A percentile compares a stretch with the other conserved stretches of the same genome.
These are phyloP conservation scores for Penicillium sp. DNA, from an alignment of 2,329 filamentous ascomycete genomes.

Conservation along the genomic window DNA sequence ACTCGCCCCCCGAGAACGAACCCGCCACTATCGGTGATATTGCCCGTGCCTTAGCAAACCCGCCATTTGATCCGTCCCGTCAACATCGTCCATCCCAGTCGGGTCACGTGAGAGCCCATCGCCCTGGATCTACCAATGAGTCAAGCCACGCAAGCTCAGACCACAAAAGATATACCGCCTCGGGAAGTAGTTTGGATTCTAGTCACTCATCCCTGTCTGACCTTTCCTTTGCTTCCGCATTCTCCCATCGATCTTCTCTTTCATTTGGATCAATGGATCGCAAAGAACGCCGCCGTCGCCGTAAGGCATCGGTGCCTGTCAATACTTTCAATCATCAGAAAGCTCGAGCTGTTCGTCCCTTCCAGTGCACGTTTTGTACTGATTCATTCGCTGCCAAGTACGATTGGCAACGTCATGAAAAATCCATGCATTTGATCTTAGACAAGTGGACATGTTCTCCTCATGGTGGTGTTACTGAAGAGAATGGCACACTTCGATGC, in stretches of 20 bases:
- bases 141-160: conserved; percentile 54
- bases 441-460: conserved; percentile 64
- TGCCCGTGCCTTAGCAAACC: conserved; percentile 57
- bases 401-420: conserved; percentile 61
- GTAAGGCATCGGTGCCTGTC: conserved; percentile 47
- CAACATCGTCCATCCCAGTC: conserved; percentile 29
- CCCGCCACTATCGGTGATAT: conserved; percentile 65
- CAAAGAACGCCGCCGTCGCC: conserved; percentile 59
- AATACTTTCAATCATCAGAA: conserved; percentile 44
- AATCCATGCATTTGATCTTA: conserved; percentile 56
- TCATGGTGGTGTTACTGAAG: conserved; percentile 53
- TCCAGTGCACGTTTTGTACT: conserved; percentile 60
- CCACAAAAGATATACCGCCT: conserved; percentile 52
- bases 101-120: conserved; percentile 37
- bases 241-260: conserved; percentile 56
- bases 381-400: conserved; percentile 59
- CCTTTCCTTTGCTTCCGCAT: conserved; percentile 56
- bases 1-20: conserved; percentile 69
- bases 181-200: conserved; percentile 56
- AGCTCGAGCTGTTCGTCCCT: conserved; percentile 47
- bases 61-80: conserved; percentile 36
- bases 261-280: conserved; percentile 59
- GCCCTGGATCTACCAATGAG: conserved; percentile 47
- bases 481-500: conserved; percentile 54
- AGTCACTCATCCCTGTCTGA: conserved; percentile 55